A percentile compares a stretch with the other conserved stretches of the same genome.
phyloP scores from a whole-genome alignment of 306 rosid genomes.

The Cicer arietinum region DNA sequence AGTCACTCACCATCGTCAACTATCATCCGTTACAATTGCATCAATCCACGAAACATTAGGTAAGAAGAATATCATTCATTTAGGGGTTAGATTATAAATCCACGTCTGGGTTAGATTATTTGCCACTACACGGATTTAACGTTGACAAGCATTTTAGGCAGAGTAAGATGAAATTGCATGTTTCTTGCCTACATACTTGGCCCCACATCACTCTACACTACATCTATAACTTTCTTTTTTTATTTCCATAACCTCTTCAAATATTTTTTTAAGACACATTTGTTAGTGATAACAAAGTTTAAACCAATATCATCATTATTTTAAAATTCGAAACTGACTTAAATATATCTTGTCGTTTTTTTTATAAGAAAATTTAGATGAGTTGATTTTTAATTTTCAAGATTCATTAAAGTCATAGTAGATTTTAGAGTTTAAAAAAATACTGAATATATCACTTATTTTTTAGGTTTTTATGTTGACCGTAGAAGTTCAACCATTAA shows the following conservation, averaged over 20 bases:
- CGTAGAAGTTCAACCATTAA: too few relatives aligned
- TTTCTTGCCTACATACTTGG: slow-evolving; percentile 7
- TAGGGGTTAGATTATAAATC: slow-evolving; percentile 11
- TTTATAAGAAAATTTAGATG: too few relatives aligned
- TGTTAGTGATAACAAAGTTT: slow-evolving; percentile 26
- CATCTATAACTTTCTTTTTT: neutral
- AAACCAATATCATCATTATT: neutral
- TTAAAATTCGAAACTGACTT: neutral
- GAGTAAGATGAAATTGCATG: slow-evolving; percentile 1
- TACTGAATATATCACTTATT: too few relatives aligned
- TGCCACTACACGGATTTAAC: slow-evolving; percentile 7
- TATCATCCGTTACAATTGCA: slow-evolving; percentile 32
- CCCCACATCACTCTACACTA: slow-evolving; percentile 24
- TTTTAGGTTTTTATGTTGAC: too few relatives aligned
- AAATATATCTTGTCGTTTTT: neutral
- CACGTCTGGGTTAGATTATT: slow-evolving; percentile 34
- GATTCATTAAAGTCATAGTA: too few relatives aligned
- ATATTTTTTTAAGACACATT: neutral
- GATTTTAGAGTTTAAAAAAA: too few relatives aligned
- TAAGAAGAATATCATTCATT: neutral
- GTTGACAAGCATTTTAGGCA: neutral
- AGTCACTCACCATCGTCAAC: slow-evolving; percentile 37
- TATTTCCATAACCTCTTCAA: neutral
- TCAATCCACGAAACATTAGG: slow-evolving; percentile 24
- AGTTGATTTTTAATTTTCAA: too few relatives aligned